Evolutionary conservation across 1,139 yeast genomes (phyloP).

Genomic region (Taphrina deformans): DNA sequence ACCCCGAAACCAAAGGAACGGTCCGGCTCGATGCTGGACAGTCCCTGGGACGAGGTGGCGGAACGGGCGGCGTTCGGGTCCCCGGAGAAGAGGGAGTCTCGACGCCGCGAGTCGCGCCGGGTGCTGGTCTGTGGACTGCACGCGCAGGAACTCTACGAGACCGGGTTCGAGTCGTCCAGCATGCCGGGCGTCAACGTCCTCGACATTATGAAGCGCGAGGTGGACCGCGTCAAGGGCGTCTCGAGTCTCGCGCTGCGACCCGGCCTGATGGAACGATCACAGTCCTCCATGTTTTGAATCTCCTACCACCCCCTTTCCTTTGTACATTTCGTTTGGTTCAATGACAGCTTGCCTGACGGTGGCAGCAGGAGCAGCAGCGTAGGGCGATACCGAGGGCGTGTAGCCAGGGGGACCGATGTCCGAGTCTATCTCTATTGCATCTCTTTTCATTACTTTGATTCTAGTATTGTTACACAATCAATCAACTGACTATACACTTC

Average conservation of each 20-base stretch:
- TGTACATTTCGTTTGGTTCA: background rate
- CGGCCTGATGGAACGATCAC: constrained; percentile 27
- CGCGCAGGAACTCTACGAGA: constrained; percentile 36
- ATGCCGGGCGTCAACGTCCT: constrained; percentile 60
- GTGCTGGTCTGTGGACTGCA: constrained; percentile 38
- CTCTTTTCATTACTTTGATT: too few species aligned
- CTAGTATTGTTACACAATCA: too few species aligned
- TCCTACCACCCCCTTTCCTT: background rate
- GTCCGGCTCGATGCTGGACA: constrained; percentile 54
- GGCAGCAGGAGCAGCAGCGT: background rate
- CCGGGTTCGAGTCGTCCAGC: constrained; percentile 45
- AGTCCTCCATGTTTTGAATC: constrained; percentile 20
- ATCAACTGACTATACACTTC: too few species aligned
- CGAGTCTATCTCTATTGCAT: too few species aligned
- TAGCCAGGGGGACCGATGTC: too few species aligned
- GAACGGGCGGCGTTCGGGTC: constrained; percentile 48
- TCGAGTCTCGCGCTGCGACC: background rate
- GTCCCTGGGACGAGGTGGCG: constrained; percentile 50
- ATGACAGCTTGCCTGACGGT: background rate
- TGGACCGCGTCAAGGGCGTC: constrained; percentile 43
- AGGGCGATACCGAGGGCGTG: background rate
- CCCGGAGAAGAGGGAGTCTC: constrained; percentile 47
- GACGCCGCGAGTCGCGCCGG: constrained; percentile 43
- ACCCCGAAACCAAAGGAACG: constrained; percentile 19
- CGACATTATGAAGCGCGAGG: constrained; percentile 59